Conservation (phyloP, 1,284 basidiomycete genomes). For the Tetrapyrgos nigripes region DNA sequence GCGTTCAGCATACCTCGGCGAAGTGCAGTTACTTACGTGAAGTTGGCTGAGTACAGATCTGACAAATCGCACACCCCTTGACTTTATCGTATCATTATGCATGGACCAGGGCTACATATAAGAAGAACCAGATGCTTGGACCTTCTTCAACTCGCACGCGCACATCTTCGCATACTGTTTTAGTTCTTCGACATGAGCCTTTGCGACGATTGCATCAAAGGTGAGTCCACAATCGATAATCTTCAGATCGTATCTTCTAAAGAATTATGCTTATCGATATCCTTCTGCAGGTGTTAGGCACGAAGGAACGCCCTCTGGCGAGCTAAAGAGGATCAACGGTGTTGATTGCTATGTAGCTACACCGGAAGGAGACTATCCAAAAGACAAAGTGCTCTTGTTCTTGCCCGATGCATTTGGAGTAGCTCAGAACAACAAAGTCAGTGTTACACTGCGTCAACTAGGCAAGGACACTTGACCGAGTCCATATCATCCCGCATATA, state of each 20-base stretch:
- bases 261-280: too few relatives aligned
- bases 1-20: too few relatives aligned
- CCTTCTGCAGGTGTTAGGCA: conserved; percentile 67
- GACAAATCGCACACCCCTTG: too few relatives aligned
- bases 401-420: conserved; percentile 77
- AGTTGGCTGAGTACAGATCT: too few relatives aligned
- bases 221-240: conserved; percentile 26
- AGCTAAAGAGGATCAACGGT: conserved; percentile 50
- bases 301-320: conserved; percentile 48
- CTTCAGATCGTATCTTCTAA: neutral
- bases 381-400: conserved; percentile 64
- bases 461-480: conserved; percentile 11
- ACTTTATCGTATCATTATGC: too few relatives aligned
- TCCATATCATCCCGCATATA: neutral
- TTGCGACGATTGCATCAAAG: conserved; percentile 57
- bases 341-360: conserved; percentile 58
- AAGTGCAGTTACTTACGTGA: too few relatives aligned
- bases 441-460: too few relatives aligned
- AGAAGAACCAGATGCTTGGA: too few relatives aligned
- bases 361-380: conserved; percentile 52
- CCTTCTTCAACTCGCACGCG: too few relatives aligned
- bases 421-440: conserved; percentile 43
- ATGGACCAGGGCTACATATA: too few relatives aligned
- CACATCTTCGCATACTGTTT: too few relatives aligned
- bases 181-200: too few relatives aligned